Evolutionary conservation across 2,329 filamentous ascomycete genomes (phyloP).

Genomic region (Colletotrichum incanum): DNA sequence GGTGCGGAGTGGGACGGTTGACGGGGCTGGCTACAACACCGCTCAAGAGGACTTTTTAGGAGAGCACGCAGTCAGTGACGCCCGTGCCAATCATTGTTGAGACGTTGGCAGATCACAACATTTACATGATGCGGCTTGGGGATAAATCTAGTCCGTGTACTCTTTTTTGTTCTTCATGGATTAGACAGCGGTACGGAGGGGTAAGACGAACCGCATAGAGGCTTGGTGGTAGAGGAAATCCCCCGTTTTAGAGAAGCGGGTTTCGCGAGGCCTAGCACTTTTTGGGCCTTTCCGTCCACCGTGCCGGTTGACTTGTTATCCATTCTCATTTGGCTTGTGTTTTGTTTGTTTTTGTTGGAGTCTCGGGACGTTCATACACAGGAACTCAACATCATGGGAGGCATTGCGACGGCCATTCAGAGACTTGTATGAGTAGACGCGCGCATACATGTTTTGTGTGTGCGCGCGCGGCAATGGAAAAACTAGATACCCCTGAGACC

Average conservation of each 20-base stretch:
- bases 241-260: background rate
- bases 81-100: slow-evolving; percentile 23
- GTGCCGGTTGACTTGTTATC: no score
- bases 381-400: slow-evolving; percentile 24
- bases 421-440: slow-evolving; percentile 40
- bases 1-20: slow-evolving; percentile 64
- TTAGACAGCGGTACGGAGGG: slow-evolving; percentile 7
- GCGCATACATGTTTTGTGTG: slow-evolving; percentile 11
- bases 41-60: slow-evolving; percentile 54
- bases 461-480: slow-evolving; percentile 32
- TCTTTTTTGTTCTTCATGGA: slow-evolving; percentile 1
- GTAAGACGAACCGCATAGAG: slow-evolving; percentile 1
- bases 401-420: slow-evolving; percentile 35
- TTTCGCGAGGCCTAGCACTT: no score
- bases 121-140: slow-evolving; percentile 1
- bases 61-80: slow-evolving; percentile 4
- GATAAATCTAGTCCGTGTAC: background rate
- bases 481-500: slow-evolving; percentile 35
- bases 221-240: slow-evolving; percentile 1
- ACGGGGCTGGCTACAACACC: slow-evolving; percentile 49
- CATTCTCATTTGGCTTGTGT: background rate
- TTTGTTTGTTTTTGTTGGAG: slow-evolving; percentile 6
- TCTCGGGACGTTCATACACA: slow-evolving; percentile 25
- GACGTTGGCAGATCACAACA: slow-evolving; percentile 5
- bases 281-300: no score